phyloP scores from a whole-genome alignment of 2,329 filamentous ascomycete genomes.

The Aspergillus melleus region DNA sequence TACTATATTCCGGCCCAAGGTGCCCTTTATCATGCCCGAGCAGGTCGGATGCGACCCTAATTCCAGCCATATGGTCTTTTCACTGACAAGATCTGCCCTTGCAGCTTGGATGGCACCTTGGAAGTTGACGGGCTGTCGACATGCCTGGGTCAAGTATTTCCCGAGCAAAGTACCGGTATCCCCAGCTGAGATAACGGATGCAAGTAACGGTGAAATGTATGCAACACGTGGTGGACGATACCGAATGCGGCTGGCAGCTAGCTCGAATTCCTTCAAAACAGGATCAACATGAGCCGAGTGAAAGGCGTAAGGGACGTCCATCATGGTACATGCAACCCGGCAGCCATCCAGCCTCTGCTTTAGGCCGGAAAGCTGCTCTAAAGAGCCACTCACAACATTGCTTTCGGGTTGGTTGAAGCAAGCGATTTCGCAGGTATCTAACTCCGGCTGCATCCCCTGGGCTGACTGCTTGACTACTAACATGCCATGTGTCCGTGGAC shows the following conservation, averaged over 20 bases:
- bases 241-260: conserved; percentile 36
- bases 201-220: conserved; percentile 49
- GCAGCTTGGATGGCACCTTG: conserved; percentile 40
- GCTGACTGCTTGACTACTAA: conserved; percentile 43
- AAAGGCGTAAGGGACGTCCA: conserved; percentile 49
- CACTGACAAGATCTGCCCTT: conserved; percentile 53
- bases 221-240: conserved; percentile 44
- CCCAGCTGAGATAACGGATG: conserved; percentile 45
- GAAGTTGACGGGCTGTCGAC: conserved; percentile 50
- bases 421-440: conserved; percentile 36
- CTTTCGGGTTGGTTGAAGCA: conserved; percentile 47
- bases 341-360: conserved; percentile 34
- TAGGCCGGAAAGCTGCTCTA: conserved; percentile 37
- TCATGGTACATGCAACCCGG: conserved; percentile 41
- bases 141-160: conserved; percentile 41
- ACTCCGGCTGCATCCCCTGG: conserved; percentile 26
- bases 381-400: conserved; percentile 44
- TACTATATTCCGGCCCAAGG: conserved; percentile 60
- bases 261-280: conserved; percentile 44
- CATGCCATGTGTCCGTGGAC: conserved; percentile 43
- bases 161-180: conserved; percentile 57
- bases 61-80: conserved; percentile 73
- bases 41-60: conserved; percentile 52
- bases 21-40: conserved; percentile 51
- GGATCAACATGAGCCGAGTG: conserved; percentile 49